phyloP scores from a whole-genome alignment of 176 grass and related monocot species.

The Aegilops bicornis region DNA sequence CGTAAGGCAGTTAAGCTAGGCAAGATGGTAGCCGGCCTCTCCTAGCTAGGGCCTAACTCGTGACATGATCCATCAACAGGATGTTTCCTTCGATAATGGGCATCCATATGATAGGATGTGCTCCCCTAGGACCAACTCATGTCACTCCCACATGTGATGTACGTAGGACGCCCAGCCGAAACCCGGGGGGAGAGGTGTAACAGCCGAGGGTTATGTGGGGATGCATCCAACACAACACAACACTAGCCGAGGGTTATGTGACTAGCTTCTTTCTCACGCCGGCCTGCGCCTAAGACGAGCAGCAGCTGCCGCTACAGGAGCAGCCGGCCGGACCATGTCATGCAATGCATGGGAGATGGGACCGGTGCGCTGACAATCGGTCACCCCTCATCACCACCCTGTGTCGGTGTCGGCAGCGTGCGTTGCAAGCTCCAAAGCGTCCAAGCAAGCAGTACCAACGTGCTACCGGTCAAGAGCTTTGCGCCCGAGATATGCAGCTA shows the following conservation, averaged over 20 bases:
- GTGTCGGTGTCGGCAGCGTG: conserved; percentile 20
- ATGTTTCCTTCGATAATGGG: background rate
- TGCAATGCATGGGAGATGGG: conserved; percentile 8
- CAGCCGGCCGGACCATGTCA: background rate
- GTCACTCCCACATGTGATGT: background rate
- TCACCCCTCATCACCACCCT: conserved; percentile 19
- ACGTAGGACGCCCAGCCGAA: background rate
- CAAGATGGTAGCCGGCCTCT: no score
- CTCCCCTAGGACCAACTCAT: conserved; percentile 13
- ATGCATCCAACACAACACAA: no score
- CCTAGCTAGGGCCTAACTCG: no score
- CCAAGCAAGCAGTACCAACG: background rate
- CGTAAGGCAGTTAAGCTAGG: no score
- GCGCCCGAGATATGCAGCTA: no score
- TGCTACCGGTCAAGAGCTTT: background rate
- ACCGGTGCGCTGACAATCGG: background rate
- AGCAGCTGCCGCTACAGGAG: background rate
- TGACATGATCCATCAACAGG: background rate
- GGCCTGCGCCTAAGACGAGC: background rate
- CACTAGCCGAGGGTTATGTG: no score
- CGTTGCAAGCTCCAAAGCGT: conserved; percentile 15
- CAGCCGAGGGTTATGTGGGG: background rate
- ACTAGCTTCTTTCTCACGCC: conserved; percentile 50
- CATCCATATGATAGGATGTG: background rate
- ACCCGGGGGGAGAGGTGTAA: background rate